Evolutionary conservation across 108 stramenopile species (phyloP).

Genomic region (Cyclostephanos tholiformis): DNA sequence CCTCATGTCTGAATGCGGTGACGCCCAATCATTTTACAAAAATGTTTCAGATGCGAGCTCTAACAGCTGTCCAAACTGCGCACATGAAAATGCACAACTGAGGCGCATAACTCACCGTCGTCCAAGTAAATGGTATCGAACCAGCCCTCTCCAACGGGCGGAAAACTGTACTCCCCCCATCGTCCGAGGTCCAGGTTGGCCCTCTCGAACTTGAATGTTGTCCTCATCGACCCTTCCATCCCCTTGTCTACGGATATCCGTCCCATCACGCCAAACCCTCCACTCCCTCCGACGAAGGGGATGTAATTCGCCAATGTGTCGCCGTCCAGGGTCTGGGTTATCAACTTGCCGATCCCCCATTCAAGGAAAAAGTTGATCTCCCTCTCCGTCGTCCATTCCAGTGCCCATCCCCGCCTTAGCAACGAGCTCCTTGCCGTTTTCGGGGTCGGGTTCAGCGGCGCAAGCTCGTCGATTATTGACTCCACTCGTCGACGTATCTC

Average conservation of each 20-base stretch:
- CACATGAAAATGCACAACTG: too few relatives aligned
- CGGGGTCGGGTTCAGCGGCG: slow-evolving; percentile 34
- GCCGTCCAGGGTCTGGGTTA: slow-evolving; percentile 53
- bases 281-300: slow-evolving; percentile 47
- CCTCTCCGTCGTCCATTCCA: slow-evolving; percentile 68
- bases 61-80: too few relatives aligned
- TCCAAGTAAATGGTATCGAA: slow-evolving; percentile 72
- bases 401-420: slow-evolving; percentile 50
- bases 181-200: slow-evolving; percentile 59
- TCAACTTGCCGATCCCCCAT: slow-evolving; percentile 37
- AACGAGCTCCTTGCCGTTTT: slow-evolving; percentile 40
- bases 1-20: slow-evolving; percentile 28
- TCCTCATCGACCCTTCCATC: slow-evolving; percentile 16
- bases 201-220: slow-evolving; percentile 53
- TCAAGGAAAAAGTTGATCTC: slow-evolving; percentile 68
- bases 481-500: slow-evolving; percentile 35
- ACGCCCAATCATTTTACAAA: too few relatives aligned
- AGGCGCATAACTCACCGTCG: slow-evolving; percentile 8
- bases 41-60: too few relatives aligned
- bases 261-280: slow-evolving; percentile 57
- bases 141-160: slow-evolving; percentile 68
- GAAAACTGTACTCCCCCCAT: slow-evolving; percentile 52
- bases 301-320: slow-evolving; percentile 51
- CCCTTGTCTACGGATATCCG: slow-evolving; percentile 18
- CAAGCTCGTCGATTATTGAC: slow-evolving; percentile 38